Evolutionary conservation across 805 yeast species (phyloP).

Genomic region (Sugiyamaella marilandica): DNA sequence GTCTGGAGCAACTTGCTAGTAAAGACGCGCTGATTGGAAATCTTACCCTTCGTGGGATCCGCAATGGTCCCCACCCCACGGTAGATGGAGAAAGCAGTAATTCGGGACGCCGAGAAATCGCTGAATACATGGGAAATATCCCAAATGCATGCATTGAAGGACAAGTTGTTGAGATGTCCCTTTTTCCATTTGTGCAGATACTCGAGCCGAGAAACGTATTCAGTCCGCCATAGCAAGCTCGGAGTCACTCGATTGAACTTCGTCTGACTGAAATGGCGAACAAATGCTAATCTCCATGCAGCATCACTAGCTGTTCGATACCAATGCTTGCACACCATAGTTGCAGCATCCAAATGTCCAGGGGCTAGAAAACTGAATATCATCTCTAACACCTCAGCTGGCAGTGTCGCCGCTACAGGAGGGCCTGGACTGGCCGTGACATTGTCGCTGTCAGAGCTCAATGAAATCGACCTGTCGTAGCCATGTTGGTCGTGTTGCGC

Average conservation of each 20-base stretch:
- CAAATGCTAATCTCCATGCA: conserved; percentile 29
- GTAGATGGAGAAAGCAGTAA: conserved; percentile 22
- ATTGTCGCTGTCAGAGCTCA: background rate
- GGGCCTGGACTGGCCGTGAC: background rate
- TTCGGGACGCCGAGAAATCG: conserved; percentile 24
- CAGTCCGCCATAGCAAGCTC: conserved; percentile 29
- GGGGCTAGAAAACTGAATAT: conserved; percentile 24
- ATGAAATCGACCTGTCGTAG: background rate
- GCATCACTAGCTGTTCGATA: conserved; percentile 25
- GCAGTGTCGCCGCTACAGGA: conserved; percentile 12
- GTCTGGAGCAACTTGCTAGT: conserved; percentile 19
- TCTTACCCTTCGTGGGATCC: conserved; percentile 30
- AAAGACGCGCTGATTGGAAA: conserved; percentile 24
- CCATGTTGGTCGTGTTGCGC: background rate
- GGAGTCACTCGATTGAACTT: conserved; percentile 24
- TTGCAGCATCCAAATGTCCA: conserved; percentile 23
- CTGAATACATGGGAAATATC: conserved; percentile 22
- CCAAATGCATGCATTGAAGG: conserved; percentile 22
- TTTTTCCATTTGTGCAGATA: conserved; percentile 28
- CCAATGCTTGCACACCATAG: conserved; percentile 30
- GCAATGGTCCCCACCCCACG: conserved; percentile 27
- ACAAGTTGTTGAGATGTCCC: conserved; percentile 23
- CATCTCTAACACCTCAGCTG: conserved; percentile 24
- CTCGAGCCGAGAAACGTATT: conserved; percentile 24
- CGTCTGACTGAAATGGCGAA: conserved; percentile 21